Conservation (phyloP, 345 rosid genomes). For the Populus pruinosa region DNA sequence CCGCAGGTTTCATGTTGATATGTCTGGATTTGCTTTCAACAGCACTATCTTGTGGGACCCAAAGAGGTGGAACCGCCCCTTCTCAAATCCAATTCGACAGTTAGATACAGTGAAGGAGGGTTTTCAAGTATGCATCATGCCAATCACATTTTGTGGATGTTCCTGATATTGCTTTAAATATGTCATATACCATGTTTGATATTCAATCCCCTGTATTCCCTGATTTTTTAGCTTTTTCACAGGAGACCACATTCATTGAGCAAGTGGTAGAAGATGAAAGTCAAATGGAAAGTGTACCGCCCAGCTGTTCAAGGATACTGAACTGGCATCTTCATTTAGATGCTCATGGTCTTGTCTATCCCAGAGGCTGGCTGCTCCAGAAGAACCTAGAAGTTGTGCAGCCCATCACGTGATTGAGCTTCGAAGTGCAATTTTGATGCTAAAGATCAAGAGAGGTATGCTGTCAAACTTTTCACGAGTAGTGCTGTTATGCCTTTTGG, state of each 20-base stretch:
- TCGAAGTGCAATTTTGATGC: constrained; percentile 20
- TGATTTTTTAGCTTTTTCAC: constrained; percentile 6
- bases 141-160: constrained; percentile 2
- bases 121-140: constrained; percentile 60
- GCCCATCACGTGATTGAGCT: constrained; percentile 39
- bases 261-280: constrained; percentile 90
- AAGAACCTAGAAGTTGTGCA: constrained; percentile 59
- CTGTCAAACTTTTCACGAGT: not conserved
- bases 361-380: constrained; percentile 66
- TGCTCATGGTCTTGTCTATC: constrained; percentile 51
- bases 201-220: not conserved
- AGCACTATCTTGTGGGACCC: constrained; percentile 92
- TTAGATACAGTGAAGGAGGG: constrained; percentile 84
- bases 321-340: constrained; percentile 95
- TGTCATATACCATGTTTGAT: not conserved
- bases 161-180: not conserved
- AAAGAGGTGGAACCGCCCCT: constrained; percentile 65
- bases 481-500: too few species aligned
- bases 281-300: constrained; percentile 80
- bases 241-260: constrained; percentile 92
- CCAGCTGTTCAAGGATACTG: constrained; percentile 65
- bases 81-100: constrained; percentile 55
- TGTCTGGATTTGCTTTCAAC: constrained; percentile 96
- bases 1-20: constrained; percentile 89
- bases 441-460: constrained; percentile 24